phyloP scores from a whole-genome alignment of 768 basidiomycete genomes.

The Hypholoma fasciculare region DNA sequence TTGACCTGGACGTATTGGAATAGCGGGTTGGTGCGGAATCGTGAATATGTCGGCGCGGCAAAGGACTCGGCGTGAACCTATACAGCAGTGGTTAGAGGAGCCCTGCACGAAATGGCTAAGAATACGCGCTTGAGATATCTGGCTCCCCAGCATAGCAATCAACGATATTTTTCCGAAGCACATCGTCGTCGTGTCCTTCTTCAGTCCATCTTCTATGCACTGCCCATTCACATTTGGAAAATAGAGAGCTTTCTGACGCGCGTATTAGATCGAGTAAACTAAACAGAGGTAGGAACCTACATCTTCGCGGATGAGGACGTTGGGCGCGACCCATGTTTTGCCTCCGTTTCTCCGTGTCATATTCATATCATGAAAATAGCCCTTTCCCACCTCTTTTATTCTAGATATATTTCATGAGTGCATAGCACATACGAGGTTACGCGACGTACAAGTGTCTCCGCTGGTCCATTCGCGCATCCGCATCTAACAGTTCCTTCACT shows the following conservation, averaged over 20 bases:
- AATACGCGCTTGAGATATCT: slow-evolving; percentile 78
- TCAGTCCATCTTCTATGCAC: slow-evolving; percentile 52
- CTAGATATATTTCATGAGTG: slow-evolving; percentile 20
- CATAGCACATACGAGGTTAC: neutral
- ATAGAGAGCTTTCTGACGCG: slow-evolving; percentile 80
- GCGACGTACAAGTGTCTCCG: slow-evolving; percentile 59
- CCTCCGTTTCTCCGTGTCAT: slow-evolving; percentile 82
- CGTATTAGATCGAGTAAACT: neutral
- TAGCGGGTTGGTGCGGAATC: slow-evolving; percentile 52
- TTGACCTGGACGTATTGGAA: slow-evolving; percentile 87
- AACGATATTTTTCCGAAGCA: slow-evolving; percentile 77
- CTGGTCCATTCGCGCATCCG: slow-evolving; percentile 69
- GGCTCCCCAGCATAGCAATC: slow-evolving; percentile 80
- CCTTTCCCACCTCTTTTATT: slow-evolving; percentile 62
- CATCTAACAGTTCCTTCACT: slow-evolving; percentile 69
- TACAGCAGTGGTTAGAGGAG: neutral
- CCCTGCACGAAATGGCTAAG: neutral
- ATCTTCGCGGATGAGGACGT: slow-evolving; percentile 85
- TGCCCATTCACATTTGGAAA: slow-evolving; percentile 86
- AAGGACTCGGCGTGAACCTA: slow-evolving; percentile 84
- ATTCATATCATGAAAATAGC: slow-evolving; percentile 86
- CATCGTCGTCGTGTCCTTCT: slow-evolving; percentile 75
- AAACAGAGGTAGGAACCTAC: slow-evolving; percentile 44
- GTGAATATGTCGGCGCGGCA: slow-evolving; percentile 51
- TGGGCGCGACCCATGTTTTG: slow-evolving; percentile 93